phyloP scores from a whole-genome alignment of 495 filamentous ascomycete genomes.

The Penicillium herquei region DNA sequence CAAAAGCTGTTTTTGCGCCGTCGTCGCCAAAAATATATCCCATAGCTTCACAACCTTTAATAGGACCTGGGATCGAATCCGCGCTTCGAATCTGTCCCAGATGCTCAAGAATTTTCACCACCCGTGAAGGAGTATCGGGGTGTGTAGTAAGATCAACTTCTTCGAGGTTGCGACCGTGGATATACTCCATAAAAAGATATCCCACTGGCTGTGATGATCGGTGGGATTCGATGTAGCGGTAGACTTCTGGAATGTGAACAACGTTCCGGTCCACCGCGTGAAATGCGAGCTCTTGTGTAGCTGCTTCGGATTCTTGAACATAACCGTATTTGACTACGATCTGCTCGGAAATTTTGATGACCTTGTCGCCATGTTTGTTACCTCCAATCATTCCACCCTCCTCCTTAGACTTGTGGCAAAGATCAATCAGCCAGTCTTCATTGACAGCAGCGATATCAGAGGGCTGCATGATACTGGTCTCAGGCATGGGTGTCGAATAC shows the following conservation, averaged over 20 bases:
- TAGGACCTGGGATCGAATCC: too few species aligned
- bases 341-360: slow-evolving; percentile 4
- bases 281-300: background rate
- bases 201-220: background rate
- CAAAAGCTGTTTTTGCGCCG: slow-evolving; percentile 5
- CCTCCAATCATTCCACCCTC: slow-evolving; percentile 5
- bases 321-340: background rate
- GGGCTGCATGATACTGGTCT: background rate
- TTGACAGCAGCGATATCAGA: background rate
- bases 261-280: background rate
- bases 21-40: slow-evolving; percentile 1
- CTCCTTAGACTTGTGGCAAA: slow-evolving; percentile 2
- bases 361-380: slow-evolving; percentile 1
- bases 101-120: too few species aligned
- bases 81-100: too few species aligned
- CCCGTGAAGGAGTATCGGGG: too few species aligned
- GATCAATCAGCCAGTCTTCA: slow-evolving; percentile 6
- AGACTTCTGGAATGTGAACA: background rate
- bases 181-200: background rate
- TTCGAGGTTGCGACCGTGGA: too few species aligned
- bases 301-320: background rate
- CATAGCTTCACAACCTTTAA: too few species aligned
- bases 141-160: too few species aligned
- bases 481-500: background rate
- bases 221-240: background rate